Percentiles rank a stretch among this genome's conserved stretches.
Conservation (phyloP, 2,329 filamentous ascomycete species). For the Ophiobolus disseminans region DNA sequence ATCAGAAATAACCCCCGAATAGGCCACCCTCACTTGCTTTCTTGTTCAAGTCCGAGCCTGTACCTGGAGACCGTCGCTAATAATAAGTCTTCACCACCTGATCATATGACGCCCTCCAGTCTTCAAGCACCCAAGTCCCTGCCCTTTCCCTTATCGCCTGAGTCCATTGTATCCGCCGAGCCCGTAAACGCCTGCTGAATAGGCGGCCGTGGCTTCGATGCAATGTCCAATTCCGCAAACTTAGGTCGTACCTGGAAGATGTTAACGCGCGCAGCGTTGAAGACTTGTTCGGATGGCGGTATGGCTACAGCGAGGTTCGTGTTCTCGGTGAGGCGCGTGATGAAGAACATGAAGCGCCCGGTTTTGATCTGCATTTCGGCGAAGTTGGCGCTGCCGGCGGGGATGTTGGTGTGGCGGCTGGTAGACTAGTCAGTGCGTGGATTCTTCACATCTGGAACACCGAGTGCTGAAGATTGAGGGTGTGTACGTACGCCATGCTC, state of each 20-base stretch:
- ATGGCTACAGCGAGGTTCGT: slow-evolving; percentile 94
- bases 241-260: slow-evolving; percentile 84
- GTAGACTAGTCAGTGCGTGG: too few species aligned
- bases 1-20: too few species aligned
- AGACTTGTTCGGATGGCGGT: slow-evolving; percentile 87
- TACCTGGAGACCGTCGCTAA: too few species aligned
- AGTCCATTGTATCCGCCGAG: slow-evolving; percentile 36
- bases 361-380: slow-evolving; percentile 82
- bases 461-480: too few species aligned
- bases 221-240: slow-evolving; percentile 70
- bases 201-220: slow-evolving; percentile 43
- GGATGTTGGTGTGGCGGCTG: slow-evolving; percentile 77
- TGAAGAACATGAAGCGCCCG: slow-evolving; percentile 86
- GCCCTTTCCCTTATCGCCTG: slow-evolving; percentile 25
- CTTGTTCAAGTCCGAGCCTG: too few species aligned
- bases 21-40: too few species aligned
- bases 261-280: slow-evolving; percentile 90
- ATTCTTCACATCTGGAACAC: not conserved
- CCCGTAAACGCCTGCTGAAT: slow-evolving; percentile 48
- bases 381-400: slow-evolving; percentile 83
- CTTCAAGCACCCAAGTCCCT: slow-evolving; percentile 17
- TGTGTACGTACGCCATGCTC: slow-evolving; percentile 62
- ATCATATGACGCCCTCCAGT: too few species aligned
- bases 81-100: too few species aligned
- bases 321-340: slow-evolving; percentile 95